These are phyloP conservation scores for Fusarium circinatum DNA, from an alignment of 2,329 filamentous ascomycete species.

Conservation along the genomic window DNA sequence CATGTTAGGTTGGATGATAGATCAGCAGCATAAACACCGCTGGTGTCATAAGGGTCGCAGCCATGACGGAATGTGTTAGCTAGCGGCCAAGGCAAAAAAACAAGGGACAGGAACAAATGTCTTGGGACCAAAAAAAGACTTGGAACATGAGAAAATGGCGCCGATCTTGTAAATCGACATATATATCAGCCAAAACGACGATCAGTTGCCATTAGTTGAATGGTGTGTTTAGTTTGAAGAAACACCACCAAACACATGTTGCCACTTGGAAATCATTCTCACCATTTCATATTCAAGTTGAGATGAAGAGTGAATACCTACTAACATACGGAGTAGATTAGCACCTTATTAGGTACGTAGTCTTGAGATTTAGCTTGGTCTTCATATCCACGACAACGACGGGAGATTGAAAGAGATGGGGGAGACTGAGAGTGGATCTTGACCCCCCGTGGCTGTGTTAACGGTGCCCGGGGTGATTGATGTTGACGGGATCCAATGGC, in stretches of 20 bases:
- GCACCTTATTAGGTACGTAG: not conserved
- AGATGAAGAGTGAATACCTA: not conserved
- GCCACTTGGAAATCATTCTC: not conserved
- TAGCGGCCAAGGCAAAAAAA: constrained; percentile 25
- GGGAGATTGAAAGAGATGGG: constrained; percentile 11
- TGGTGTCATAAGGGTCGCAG: constrained; percentile 24
- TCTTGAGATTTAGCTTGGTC: not conserved
- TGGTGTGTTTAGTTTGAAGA: constrained; percentile 1
- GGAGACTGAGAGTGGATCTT: constrained; percentile 24
- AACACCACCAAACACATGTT: not conserved
- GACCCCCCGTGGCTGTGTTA: constrained; percentile 33
- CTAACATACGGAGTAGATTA: not conserved
- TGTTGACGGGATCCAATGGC: constrained; percentile 4
- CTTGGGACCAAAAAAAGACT: constrained; percentile 20
- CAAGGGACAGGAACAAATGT: constrained; percentile 15
- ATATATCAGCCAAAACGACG: constrained; percentile 16
- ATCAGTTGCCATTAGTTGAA: constrained; percentile 24
- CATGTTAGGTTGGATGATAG: not conserved
- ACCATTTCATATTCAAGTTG: not conserved
- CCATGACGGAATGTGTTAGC: constrained; percentile 27
- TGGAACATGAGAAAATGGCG: constrained; percentile 3
- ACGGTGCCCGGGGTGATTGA: constrained; percentile 33
- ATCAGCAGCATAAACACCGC: constrained; percentile 10
- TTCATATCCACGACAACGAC: constrained; percentile 6
- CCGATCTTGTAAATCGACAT: constrained; percentile 29